Conservation (phyloP, 2,329 filamentous ascomycete genomes). For the Penicillium corylophilum region DNA sequence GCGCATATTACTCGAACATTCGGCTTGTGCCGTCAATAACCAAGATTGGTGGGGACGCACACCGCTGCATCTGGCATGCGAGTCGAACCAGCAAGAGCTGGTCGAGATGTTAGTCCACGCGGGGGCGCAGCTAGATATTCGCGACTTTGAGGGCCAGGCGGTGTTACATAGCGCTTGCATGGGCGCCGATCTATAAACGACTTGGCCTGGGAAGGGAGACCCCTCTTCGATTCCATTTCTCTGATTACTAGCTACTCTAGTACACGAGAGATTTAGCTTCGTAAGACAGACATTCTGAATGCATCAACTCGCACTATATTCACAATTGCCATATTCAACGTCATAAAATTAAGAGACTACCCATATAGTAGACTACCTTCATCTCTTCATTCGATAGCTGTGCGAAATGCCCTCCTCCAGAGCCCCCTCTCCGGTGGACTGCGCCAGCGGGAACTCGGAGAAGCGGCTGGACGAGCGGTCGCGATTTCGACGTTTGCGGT, state of each 20-base stretch:
- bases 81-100: too few relatives aligned
- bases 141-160: too few relatives aligned
- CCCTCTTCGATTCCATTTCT: too few relatives aligned
- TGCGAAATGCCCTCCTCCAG: background rate
- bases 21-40: too few relatives aligned
- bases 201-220: too few relatives aligned
- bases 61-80: too few relatives aligned
- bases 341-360: background rate
- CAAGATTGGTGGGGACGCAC: too few relatives aligned
- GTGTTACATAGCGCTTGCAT: too few relatives aligned
- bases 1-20: too few relatives aligned
- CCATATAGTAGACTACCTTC: background rate
- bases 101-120: too few relatives aligned
- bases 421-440: background rate
- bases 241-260: background rate
- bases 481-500: background rate
- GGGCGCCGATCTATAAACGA: too few relatives aligned
- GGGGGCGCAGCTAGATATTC: too few relatives aligned
- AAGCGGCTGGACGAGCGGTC: background rate
- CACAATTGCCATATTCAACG: background rate
- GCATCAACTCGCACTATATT: background rate
- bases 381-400: background rate
- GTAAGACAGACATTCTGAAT: background rate
- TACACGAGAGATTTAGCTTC: background rate
- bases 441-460: background rate